Evolutionary conservation across 257 asterid genomes (phyloP).

Genomic region (Echium plantagineum): DNA sequence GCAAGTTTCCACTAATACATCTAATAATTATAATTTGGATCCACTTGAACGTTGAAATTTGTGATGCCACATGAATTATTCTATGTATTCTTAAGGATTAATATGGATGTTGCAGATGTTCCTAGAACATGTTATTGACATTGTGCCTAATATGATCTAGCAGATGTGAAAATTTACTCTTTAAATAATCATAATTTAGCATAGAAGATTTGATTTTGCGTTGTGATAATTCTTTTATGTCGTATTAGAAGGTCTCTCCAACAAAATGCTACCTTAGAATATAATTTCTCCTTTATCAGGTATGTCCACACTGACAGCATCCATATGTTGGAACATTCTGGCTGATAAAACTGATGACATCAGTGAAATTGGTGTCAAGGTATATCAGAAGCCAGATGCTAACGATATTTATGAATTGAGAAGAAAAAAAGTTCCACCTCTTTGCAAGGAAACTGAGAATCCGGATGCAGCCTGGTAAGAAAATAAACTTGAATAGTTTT

Average conservation of each 20-base stretch:
- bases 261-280: constrained; percentile 4
- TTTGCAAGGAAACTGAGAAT: constrained; percentile 79
- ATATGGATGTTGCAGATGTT: neutral
- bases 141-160: neutral
- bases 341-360: constrained; percentile 85
- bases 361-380: constrained; percentile 70
- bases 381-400: constrained; percentile 81
- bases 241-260: neutral
- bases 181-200: neutral
- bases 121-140: neutral
- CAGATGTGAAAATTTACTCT: neutral
- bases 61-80: no score
- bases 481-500: neutral
- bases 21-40: no score
- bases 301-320: constrained; percentile 53
- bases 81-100: neutral
- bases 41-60: neutral
- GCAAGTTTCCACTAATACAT: no score
- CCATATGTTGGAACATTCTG: constrained; percentile 89
- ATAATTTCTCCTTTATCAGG: constrained; percentile 37
- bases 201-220: neutral
- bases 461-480: constrained; percentile 93
- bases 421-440: constrained; percentile 67
- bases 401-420: constrained; percentile 65
- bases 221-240: neutral